Conservation (phyloP, 139 green algal genomes). For the Haematococcus lacustris region DNA sequence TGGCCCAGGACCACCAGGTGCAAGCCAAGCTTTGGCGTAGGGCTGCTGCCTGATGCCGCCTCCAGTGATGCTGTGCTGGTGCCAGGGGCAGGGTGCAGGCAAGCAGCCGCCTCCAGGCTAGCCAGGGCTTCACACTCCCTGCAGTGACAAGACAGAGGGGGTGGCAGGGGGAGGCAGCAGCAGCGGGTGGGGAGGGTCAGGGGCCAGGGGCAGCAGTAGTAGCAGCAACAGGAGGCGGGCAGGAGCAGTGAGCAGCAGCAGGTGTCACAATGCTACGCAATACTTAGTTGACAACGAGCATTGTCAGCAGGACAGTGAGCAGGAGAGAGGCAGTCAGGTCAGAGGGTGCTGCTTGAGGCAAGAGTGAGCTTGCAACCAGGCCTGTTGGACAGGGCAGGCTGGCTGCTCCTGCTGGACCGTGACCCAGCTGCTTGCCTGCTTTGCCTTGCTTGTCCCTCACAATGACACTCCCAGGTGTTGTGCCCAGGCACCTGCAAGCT, state of each 20-base stretch:
- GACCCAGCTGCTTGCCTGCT: background rate
- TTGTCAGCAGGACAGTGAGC: background rate
- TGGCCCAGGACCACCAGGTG: constrained; percentile 90
- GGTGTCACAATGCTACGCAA: no score
- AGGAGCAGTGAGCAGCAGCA: background rate
- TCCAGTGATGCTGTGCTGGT: background rate
- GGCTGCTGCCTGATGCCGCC: background rate
- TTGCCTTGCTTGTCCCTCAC: no score
- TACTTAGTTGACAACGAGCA: background rate
- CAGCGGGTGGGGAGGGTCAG: background rate
- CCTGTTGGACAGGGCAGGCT: no score
- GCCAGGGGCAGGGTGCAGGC: constrained; percentile 12
- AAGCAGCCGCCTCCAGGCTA: constrained; percentile 21
- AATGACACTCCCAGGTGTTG: background rate
- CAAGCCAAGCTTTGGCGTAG: constrained; percentile 20
- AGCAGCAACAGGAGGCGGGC: background rate
- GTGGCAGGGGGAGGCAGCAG: background rate
- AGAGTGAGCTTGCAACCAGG: no score
- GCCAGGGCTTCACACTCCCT: constrained; percentile 24
- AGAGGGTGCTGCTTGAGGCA: no score
- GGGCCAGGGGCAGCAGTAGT: background rate
- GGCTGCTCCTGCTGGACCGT: background rate
- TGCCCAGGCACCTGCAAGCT: background rate
- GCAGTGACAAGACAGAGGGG: background rate
- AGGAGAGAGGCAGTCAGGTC: background rate